Conservation (phyloP, 2,329 filamentous ascomycete species). For the Penicillium hesseltinei region DNA sequence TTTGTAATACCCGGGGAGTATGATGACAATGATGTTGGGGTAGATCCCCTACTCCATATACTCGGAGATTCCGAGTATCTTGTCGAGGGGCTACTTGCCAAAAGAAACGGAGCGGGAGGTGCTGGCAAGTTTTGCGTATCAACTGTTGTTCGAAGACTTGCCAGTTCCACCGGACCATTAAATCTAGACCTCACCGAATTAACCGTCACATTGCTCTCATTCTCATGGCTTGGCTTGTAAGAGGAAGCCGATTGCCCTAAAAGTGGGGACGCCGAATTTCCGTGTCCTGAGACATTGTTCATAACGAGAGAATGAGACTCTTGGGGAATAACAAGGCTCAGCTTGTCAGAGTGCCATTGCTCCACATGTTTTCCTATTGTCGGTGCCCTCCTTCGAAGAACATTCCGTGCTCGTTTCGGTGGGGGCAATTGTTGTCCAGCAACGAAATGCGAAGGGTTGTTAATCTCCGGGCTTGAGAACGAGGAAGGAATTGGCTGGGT, state of each 20-base stretch:
- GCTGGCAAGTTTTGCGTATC: slow-evolving; percentile 39
- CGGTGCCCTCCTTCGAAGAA: slow-evolving; percentile 44
- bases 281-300: slow-evolving; percentile 13
- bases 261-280: slow-evolving; percentile 12
- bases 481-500: slow-evolving; percentile 13
- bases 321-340: slow-evolving; percentile 35
- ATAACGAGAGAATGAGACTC: slow-evolving; percentile 16
- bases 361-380: slow-evolving; percentile 39
- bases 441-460: slow-evolving; percentile 9
- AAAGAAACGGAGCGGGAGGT: slow-evolving; percentile 39
- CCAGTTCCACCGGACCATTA: slow-evolving; percentile 38
- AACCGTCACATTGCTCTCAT: slow-evolving; percentile 13
- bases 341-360: slow-evolving; percentile 24
- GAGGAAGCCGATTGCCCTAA: slow-evolving; percentile 10
- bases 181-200: slow-evolving; percentile 10
- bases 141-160: slow-evolving; percentile 37
- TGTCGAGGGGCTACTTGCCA: slow-evolving; percentile 47
- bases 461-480: slow-evolving; percentile 16
- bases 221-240: slow-evolving; percentile 17
- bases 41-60: slow-evolving; percentile 49
- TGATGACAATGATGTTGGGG: slow-evolving; percentile 51
- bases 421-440: slow-evolving; percentile 18
- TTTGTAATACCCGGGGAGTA: slow-evolving; percentile 49
- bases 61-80: slow-evolving; percentile 48
- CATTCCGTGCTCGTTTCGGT: slow-evolving; percentile 35